Base-by-base conservation (phyloP, 1,284 basidiomycete species). In the Megacollybia platyphylla region DNA sequence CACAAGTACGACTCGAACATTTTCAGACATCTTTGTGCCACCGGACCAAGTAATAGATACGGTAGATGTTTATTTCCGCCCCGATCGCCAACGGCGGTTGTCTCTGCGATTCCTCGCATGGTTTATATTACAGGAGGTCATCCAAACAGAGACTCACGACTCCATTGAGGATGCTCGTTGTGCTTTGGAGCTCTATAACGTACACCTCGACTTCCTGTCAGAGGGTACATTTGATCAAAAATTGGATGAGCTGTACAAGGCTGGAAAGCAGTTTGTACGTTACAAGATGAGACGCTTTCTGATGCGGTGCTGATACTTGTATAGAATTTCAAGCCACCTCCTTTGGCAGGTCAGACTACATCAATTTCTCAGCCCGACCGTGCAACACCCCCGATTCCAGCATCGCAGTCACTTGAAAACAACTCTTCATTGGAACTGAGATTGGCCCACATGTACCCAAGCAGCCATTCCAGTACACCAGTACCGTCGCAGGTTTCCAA, bases 41-140 rank as follows among this genome's bases (percentile, higher is more conserved):
- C 88, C 90, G 0, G 77, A 86, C 3, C 93, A 96, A 60, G 92
- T 99, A 39, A 86, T 96, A 46, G 94, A 98, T 57, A 98, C 96
- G 0, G 94, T 98, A 45, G 89, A 94, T 58, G 70, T 97, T 17
- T 98, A 92, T 61, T 94, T 89, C 56, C 65, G 92, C 18, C 75
- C 77, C 42, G 67, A 74, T 27, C 80, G 90, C 26, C 85, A 90
- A 49, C 79, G 94, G 17, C 82, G 92, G 48, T 70, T 97, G 13
- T 94, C 91, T 0, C 67, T 98, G n/a, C 77, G 89, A 4, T 98
- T 97, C 65, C 70, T 99, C 11, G 80, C 89, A 0, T 98, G 91
- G 90, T 91, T 87, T 57, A 70, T 98, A 28, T 68, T 98, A 11
- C 76, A 87, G 48, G 79, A 90, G 55, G 82, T 87, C 53, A 98